Conservation (phyloP, 148 eudicot species). For the Arbutus unedo region DNA sequence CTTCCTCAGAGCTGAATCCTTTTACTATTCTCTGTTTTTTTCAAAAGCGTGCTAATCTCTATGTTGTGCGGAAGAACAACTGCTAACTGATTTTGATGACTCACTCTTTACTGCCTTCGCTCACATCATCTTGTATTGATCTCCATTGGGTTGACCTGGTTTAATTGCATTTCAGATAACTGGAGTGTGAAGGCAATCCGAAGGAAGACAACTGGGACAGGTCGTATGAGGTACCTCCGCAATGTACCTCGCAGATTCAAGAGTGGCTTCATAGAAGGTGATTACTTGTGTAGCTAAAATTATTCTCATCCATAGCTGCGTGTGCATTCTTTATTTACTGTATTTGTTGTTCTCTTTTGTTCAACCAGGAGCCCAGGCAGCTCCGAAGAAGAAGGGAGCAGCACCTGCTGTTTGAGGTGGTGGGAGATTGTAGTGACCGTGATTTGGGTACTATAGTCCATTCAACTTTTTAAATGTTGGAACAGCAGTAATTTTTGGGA, state of each 20-base stretch:
- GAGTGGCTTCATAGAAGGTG: slow-evolving; percentile 56
- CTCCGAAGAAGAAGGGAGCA: slow-evolving; percentile 38
- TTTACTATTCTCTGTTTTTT: no score
- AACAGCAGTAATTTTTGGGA: neutral
- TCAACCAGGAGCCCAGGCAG: slow-evolving; percentile 32
- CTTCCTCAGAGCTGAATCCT: no score
- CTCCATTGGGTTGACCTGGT: neutral
- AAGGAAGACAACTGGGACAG: slow-evolving; percentile 59
- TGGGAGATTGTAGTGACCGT: neutral
- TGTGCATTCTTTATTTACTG: neutral
- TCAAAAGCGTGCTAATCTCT: no score
- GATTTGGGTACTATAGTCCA: neutral
- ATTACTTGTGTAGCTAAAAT: neutral
- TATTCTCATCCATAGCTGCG: neutral
- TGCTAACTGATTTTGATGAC: neutral
- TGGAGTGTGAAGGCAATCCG: slow-evolving; percentile 38
- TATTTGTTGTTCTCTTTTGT: neutral
- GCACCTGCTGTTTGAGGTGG: slow-evolving; percentile 26
- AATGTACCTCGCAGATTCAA: slow-evolving; percentile 48
- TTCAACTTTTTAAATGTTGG: neutral
- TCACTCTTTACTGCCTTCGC: neutral
- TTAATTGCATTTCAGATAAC: neutral
- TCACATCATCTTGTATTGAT: neutral
- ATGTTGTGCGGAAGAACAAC: neutral
- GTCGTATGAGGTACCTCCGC: slow-evolving; percentile 57